phyloP scores from a whole-genome alignment of 2,329 filamentous ascomycete species.

The Colletotrichum karsti region DNA sequence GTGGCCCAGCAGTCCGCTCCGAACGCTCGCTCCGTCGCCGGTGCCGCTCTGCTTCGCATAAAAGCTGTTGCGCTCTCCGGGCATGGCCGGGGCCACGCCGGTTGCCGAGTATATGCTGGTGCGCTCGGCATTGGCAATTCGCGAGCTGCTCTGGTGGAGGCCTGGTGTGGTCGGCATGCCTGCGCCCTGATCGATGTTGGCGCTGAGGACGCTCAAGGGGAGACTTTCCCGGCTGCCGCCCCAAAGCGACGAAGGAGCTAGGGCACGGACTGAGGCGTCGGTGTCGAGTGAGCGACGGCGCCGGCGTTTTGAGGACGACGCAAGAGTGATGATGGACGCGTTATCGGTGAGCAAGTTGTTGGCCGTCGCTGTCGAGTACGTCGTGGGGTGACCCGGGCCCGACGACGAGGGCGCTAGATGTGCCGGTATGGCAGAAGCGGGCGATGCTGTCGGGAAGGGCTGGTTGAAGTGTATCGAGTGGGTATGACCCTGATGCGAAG shows the following conservation, averaged over 20 bases:
- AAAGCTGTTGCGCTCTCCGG: slow-evolving; percentile 82
- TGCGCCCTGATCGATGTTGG: slow-evolving; percentile 65
- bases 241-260: slow-evolving; percentile 85
- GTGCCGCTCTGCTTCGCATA: slow-evolving; percentile 70
- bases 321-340: slow-evolving; percentile 84
- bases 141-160: slow-evolving; percentile 59
- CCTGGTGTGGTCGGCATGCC: slow-evolving; percentile 55
- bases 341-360: slow-evolving; percentile 87
- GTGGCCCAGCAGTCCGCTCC: slow-evolving; percentile 81
- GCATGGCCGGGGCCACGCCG: slow-evolving; percentile 70
- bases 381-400: slow-evolving; percentile 66
- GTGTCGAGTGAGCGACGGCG: slow-evolving; percentile 85
- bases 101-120: slow-evolving; percentile 84
- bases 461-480: slow-evolving; percentile 71
- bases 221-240: slow-evolving; percentile 83
- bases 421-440: slow-evolving; percentile 76
- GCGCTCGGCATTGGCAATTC: slow-evolving; percentile 60
- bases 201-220: slow-evolving; percentile 80
- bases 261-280: slow-evolving; percentile 83
- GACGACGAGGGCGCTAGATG: slow-evolving; percentile 66
- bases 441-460: slow-evolving; percentile 70
- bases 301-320: slow-evolving; percentile 81
- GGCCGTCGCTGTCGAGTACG: slow-evolving; percentile 80
- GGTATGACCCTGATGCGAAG: slow-evolving; percentile 35
- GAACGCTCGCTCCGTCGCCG: slow-evolving; percentile 78